Conservation (phyloP, 305 asterid species). For the Fraxinus sp. region DNA sequence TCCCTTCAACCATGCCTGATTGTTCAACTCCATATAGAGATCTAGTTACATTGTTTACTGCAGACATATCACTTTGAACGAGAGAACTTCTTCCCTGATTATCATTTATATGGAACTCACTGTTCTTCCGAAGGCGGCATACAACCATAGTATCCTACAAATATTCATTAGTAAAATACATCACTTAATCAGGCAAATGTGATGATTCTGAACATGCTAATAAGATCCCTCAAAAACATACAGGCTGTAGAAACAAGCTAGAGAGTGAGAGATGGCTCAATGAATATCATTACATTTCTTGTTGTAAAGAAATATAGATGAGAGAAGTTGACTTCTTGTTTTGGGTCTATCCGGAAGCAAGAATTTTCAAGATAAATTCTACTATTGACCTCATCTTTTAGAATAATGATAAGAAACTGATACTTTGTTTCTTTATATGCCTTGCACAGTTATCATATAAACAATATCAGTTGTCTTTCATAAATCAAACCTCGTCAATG, state of each 20-base stretch:
- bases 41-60: constrained; percentile 12
- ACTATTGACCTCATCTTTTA: background rate
- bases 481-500: background rate
- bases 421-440: background rate
- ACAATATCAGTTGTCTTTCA: background rate
- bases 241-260: background rate
- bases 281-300: background rate
- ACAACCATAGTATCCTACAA: constrained; percentile 68
- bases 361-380: background rate
- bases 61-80: constrained; percentile 26
- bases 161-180: constrained; percentile 10
- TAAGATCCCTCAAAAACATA: background rate
- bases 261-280: background rate
- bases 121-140: constrained; percentile 77
- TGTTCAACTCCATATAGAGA: constrained; percentile 41
- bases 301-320: background rate
- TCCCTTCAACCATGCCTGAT: constrained; percentile 31
- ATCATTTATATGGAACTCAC: constrained; percentile 54
- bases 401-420: background rate
- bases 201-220: background rate
- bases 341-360: background rate
- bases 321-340: background rate
- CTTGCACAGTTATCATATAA: background rate
- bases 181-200: background rate
- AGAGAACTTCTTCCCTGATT: constrained; percentile 23